These are phyloP conservation scores for Fusarium mexicanum DNA, from an alignment of 2,329 filamentous ascomycete genomes.

Conservation along the genomic window DNA sequence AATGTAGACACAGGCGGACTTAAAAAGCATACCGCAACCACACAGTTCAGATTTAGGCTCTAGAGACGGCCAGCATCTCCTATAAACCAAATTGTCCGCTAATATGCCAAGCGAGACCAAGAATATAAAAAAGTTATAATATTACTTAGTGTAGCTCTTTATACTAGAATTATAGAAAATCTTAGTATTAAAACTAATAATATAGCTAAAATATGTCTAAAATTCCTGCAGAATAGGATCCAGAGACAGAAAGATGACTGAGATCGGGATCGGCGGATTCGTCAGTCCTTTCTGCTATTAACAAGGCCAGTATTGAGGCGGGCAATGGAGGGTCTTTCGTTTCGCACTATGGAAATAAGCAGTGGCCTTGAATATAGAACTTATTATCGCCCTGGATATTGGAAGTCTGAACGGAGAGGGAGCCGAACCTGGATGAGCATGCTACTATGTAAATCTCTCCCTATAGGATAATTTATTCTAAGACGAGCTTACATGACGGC, in stretches of 20 bases:
- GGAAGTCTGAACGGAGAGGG: too few relatives aligned
- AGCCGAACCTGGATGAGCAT: too few relatives aligned
- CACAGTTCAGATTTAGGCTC: accelerated
- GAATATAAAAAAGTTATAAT: not conserved
- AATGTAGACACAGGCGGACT: accelerated
- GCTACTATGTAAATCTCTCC: too few relatives aligned
- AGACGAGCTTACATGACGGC: accelerated
- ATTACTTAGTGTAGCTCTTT: accelerated
- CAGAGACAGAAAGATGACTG: not conserved
- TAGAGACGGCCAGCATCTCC: accelerated
- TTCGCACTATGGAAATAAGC: too few relatives aligned
- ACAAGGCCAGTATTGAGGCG: too few relatives aligned
- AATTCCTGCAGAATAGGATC: not conserved
- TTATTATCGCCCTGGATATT: too few relatives aligned
- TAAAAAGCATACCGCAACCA: accelerated
- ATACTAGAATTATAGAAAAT: accelerated
- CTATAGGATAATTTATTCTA: too few relatives aligned
- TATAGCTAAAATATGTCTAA: not conserved
- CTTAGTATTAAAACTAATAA: not conserved
- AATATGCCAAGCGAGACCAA: not conserved
- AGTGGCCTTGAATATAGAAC: too few relatives aligned
- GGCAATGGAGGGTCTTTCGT: too few relatives aligned
- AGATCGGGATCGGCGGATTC: not conserved
- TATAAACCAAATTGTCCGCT: accelerated
- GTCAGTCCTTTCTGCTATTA: too few relatives aligned